These are phyloP conservation scores for Chrysoporthe deuterocubensis DNA, from an alignment of 2,329 filamentous ascomycete species.

Conservation along the genomic window DNA sequence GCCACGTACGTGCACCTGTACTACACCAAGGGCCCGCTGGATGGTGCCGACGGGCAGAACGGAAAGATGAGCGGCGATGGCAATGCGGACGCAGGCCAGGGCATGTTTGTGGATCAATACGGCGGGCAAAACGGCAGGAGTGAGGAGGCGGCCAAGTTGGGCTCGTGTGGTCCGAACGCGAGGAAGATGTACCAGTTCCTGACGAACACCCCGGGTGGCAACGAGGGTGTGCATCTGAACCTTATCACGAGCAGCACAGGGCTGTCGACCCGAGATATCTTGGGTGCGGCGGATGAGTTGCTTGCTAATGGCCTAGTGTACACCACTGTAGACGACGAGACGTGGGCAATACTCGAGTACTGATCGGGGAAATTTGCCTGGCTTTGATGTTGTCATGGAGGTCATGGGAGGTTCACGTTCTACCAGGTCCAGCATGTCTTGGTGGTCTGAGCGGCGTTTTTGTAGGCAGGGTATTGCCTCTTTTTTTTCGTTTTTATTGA, in stretches of 20 bases:
- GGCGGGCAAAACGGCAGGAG: slow-evolving; percentile 46
- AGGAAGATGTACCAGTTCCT: slow-evolving; percentile 75
- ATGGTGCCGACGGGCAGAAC: slow-evolving; percentile 36
- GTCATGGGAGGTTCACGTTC: slow-evolving; percentile 9
- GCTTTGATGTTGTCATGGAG: slow-evolving; percentile 14
- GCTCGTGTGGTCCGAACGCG: slow-evolving; percentile 59
- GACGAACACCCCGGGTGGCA: slow-evolving; percentile 68
- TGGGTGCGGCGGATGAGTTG: slow-evolving; percentile 81
- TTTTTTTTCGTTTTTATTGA: slow-evolving; percentile 19
- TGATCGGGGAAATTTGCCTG: slow-evolving; percentile 35
- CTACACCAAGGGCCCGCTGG: slow-evolving; percentile 72
- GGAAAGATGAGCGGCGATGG: slow-evolving; percentile 40
- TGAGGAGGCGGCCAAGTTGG: slow-evolving; percentile 46
- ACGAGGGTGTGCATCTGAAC: slow-evolving; percentile 84
- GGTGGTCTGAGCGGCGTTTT: slow-evolving; percentile 25
- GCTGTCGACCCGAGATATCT: slow-evolving; percentile 71
- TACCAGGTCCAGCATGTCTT: slow-evolving; percentile 20
- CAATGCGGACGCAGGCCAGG: slow-evolving; percentile 46
- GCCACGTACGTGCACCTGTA: slow-evolving; percentile 86
- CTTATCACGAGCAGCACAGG: slow-evolving; percentile 70
- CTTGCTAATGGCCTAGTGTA: slow-evolving; percentile 76
- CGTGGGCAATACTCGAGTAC: slow-evolving; percentile 82
- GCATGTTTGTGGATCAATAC: slow-evolving; percentile 61
- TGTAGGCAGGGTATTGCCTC: slow-evolving; percentile 25
- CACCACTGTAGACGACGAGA: slow-evolving; percentile 90